Evolutionary conservation across 2,329 filamentous ascomycete genomes (phyloP).

Genomic region (Xylariaceae sp.): DNA sequence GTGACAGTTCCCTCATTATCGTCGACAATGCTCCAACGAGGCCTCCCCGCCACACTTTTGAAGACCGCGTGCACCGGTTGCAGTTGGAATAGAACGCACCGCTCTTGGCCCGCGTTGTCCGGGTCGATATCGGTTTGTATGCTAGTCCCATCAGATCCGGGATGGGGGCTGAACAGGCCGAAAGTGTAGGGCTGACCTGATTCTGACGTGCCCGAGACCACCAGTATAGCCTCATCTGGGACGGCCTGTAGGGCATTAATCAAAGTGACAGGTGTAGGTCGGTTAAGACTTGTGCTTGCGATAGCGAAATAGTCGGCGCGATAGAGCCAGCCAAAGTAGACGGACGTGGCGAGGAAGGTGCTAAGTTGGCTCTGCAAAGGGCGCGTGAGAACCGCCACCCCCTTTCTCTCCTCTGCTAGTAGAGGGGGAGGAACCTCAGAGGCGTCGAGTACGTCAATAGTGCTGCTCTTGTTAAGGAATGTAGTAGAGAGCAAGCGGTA

Average conservation of each 20-base stretch:
- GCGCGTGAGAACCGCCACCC: neutral
- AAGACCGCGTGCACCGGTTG: slow-evolving; percentile 1
- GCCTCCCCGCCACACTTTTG: slow-evolving; percentile 1
- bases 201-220: neutral
- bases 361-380: slow-evolving; percentile 4
- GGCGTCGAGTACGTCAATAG: neutral
- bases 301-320: neutral
- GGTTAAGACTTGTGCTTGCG: neutral
- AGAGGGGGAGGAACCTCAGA: neutral
- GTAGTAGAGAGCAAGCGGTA: neutral
- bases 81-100: neutral
- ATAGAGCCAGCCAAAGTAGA: slow-evolving; percentile 7
- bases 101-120: neutral
- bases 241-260: neutral
- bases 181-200: neutral
- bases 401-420: too few relatives aligned
- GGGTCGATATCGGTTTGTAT: neutral
- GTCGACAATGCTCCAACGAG: neutral
- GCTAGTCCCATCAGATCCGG: neutral
- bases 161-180: slow-evolving; percentile 1
- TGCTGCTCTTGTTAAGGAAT: neutral
- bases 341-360: neutral
- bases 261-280: neutral
- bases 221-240: neutral
- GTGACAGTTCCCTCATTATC: neutral